Evolutionary conservation across 1,284 basidiomycete species (phyloP).

Genomic region (Ganoderma sinense): DNA sequence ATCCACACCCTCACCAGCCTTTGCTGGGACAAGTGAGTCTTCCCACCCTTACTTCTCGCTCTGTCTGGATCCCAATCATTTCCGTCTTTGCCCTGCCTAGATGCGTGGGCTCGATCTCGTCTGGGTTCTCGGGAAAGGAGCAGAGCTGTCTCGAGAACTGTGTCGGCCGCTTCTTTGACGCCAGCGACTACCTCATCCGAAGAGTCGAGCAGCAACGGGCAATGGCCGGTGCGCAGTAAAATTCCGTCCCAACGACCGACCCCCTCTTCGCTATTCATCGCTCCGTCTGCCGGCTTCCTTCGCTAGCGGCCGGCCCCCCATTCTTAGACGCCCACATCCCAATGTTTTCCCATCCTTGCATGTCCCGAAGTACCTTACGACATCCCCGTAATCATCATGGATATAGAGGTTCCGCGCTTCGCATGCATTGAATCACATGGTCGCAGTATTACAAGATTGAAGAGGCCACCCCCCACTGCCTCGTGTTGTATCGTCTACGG

Average conservation of each 20-base stretch:
- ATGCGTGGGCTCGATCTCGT: slow-evolving; percentile 33
- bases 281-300: not conserved
- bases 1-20: slow-evolving; percentile 78
- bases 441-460: slow-evolving; percentile 8
- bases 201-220: slow-evolving; percentile 73
- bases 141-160: slow-evolving; percentile 90
- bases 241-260: slow-evolving; percentile 7
- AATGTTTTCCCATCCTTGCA: slow-evolving; percentile 7
- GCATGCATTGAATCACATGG: slow-evolving; percentile 7
- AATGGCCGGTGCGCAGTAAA: slow-evolving; percentile 15
- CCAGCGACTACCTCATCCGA: slow-evolving; percentile 87
- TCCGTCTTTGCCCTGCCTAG: slow-evolving; percentile 19
- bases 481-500: not conserved
- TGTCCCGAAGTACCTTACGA: slow-evolving; percentile 10
- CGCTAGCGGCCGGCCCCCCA: not conserved
- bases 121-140: slow-evolving; percentile 81
- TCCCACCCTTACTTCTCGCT: slow-evolving; percentile 27
- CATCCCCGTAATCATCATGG: slow-evolving; percentile 9
- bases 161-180: slow-evolving; percentile 94
- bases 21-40: slow-evolving; percentile 90
- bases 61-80: slow-evolving; percentile 25
- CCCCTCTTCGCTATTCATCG: not conserved
- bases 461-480: not conserved
- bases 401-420: slow-evolving; percentile 11
- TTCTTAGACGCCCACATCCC: not conserved